These are phyloP conservation scores for Tolypocladium tropicale DNA, from an alignment of 2,329 filamentous ascomycete species.

Conservation along the genomic window DNA sequence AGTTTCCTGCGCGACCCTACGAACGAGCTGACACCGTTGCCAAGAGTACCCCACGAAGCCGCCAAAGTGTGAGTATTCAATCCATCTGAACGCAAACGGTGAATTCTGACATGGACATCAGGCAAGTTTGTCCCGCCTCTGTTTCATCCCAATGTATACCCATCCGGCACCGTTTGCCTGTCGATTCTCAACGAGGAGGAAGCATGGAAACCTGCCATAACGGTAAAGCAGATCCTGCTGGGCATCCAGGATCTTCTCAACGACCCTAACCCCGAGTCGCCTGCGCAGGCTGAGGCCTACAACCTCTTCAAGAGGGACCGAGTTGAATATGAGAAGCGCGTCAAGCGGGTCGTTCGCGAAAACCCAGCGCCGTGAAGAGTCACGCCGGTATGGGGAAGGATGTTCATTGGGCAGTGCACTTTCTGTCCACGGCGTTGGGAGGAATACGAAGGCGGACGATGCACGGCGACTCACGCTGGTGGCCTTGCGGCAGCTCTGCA, in stretches of 20 bases:
- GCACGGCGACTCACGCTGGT: not conserved
- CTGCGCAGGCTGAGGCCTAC: constrained; percentile 94
- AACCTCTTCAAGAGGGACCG: constrained; percentile 91
- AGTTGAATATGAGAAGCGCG: constrained; percentile 76
- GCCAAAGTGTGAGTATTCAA: constrained; percentile 73
- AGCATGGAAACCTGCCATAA: constrained; percentile 97
- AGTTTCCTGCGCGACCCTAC: not conserved
- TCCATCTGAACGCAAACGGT: not conserved
- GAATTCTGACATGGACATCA: constrained; percentile 22
- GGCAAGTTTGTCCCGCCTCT: constrained; percentile 94
- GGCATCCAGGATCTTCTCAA: constrained; percentile 94
- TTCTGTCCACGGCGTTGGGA: constrained; percentile 20
- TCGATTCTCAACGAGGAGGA: constrained; percentile 98
- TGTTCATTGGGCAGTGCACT: constrained; percentile 10
- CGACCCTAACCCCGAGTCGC: constrained; percentile 93
- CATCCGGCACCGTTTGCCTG: constrained; percentile 92
- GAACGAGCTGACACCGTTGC: constrained; percentile 3
- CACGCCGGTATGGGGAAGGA: not conserved
- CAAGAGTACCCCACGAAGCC: constrained; percentile 97
- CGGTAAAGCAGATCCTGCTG: constrained; percentile 92
- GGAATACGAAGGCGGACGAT: constrained; percentile 16
- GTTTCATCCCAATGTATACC: constrained; percentile 98
- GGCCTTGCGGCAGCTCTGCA: not conserved
- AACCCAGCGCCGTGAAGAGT: constrained; percentile 61
- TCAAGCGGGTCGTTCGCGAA: constrained; percentile 77